phyloP scores from a whole-genome alignment of 1,139 yeast species.

The Yamadazyma taylorii region DNA sequence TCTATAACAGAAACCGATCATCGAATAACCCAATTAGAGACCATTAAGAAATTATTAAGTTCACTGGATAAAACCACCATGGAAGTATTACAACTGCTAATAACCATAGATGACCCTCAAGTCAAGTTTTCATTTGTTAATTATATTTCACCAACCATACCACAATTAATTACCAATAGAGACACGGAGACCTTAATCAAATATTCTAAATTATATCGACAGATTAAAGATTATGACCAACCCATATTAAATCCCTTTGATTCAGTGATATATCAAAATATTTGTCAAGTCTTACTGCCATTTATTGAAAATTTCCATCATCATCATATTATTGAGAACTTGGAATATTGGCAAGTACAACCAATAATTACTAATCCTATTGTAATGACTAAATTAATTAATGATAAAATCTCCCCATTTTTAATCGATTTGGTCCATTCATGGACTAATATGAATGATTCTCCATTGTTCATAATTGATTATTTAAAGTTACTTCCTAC shows the following conservation, averaged over 20 bases:
- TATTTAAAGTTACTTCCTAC: constrained; percentile 8
- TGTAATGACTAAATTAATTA: constrained; percentile 9
- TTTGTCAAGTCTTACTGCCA: constrained; percentile 1
- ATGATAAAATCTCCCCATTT: constrained; percentile 11
- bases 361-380: constrained; percentile 5
- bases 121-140: constrained; percentile 11
- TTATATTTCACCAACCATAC: constrained; percentile 7
- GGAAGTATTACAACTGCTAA: constrained; percentile 5
- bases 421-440: constrained; percentile 4
- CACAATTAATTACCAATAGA: constrained; percentile 1
- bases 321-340: constrained; percentile 5
- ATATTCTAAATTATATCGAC: constrained; percentile 6
- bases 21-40: constrained; percentile 5
- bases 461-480: constrained; percentile 13
- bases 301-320: constrained; percentile 4
- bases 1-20: constrained; percentile 1
- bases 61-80: background rate
- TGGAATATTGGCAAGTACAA: constrained; percentile 10
- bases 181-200: constrained; percentile 5
- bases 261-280: constrained; percentile 12
- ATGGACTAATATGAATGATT: constrained; percentile 11
- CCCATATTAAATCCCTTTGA: constrained; percentile 16
- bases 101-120: constrained; percentile 8
- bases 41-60: constrained; percentile 6
- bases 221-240: constrained; percentile 6